Evolutionary conservation across 2,329 filamentous ascomycete species (phyloP).

Genomic region (Sarocladium kiliense): DNA sequence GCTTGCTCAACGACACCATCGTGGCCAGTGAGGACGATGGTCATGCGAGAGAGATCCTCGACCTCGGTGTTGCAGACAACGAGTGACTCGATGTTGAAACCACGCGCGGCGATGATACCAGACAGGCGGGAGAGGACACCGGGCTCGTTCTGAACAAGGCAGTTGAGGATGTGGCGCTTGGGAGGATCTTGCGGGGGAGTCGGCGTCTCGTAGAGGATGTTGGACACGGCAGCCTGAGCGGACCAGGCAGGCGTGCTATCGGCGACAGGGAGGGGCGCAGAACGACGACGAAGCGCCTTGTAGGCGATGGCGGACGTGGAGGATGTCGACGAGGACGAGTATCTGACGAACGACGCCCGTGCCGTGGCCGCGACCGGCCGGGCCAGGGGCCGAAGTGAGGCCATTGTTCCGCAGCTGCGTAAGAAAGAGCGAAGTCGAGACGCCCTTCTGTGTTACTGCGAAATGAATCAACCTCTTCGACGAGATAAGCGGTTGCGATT

Average conservation of each 20-base stretch:
- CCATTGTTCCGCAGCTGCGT: slow-evolving; percentile 32
- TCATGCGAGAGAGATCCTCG: slow-evolving; percentile 95
- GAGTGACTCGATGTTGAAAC: slow-evolving; percentile 98
- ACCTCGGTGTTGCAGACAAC: slow-evolving; percentile 98
- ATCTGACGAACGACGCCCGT: slow-evolving; percentile 24
- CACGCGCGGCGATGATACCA: slow-evolving; percentile 88
- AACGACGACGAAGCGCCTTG: slow-evolving; percentile 91
- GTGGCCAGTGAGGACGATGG: slow-evolving; percentile 92
- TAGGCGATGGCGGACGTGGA: slow-evolving; percentile 94
- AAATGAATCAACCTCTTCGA: not conserved
- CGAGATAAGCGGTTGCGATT: too few relatives aligned
- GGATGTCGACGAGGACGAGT: slow-evolving; percentile 47
- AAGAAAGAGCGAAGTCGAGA: slow-evolving; percentile 12
- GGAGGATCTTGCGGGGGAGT: slow-evolving; percentile 75
- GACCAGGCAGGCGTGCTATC: slow-evolving; percentile 75
- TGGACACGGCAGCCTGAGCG: slow-evolving; percentile 90
- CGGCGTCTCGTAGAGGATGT: slow-evolving; percentile 98
- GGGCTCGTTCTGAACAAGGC: slow-evolving; percentile 97
- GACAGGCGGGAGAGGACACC: slow-evolving; percentile 95
- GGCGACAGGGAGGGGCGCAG: slow-evolving; percentile 76
- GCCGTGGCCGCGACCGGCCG: slow-evolving; percentile 4
- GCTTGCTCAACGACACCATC: slow-evolving; percentile 98
- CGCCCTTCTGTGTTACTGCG: not conserved
- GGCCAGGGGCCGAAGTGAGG: slow-evolving; percentile 36
- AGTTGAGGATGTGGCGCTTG: slow-evolving; percentile 96